These are phyloP conservation scores for Usnea hakonensis DNA, from an alignment of 495 filamentous ascomycete genomes.

Conservation along the genomic window DNA sequence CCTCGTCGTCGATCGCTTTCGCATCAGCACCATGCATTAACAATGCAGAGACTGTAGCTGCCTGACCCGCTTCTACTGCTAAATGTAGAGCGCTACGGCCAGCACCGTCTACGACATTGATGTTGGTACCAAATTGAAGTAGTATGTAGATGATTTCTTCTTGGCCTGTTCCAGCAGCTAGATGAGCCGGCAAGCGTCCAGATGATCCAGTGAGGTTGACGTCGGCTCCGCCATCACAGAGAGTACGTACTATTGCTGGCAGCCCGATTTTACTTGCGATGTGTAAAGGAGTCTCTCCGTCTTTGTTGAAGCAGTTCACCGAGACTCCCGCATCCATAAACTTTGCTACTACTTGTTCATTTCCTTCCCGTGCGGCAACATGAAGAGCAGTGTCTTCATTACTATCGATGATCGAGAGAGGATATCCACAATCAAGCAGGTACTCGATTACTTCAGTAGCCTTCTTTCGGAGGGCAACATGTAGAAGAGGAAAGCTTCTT, in stretches of 20 bases:
- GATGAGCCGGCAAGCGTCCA: not conserved
- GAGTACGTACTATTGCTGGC: not conserved
- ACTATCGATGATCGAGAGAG: not conserved
- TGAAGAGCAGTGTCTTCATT: not conserved
- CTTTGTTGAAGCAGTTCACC: not conserved
- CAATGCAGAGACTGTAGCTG: not conserved
- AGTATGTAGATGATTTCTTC: not conserved
- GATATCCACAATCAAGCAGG: not conserved
- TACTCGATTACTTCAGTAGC: not conserved
- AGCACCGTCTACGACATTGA: not conserved
- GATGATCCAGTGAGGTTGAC: not conserved
- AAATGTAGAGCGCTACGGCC: not conserved
- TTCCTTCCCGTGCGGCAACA: not conserved
- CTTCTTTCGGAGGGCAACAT: not conserved
- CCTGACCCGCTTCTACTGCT: not conserved
- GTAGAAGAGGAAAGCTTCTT: not conserved
- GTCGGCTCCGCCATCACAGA: not conserved
- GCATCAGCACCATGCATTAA: not conserved
- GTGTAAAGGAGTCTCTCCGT: not conserved
- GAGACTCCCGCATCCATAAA: not conserved
- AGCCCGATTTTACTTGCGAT: not conserved
- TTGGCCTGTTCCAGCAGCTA: not conserved
- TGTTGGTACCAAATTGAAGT: not conserved
- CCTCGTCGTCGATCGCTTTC: not conserved
- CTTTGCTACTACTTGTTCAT: not conserved